These are phyloP conservation scores for Diaporthe longicolla DNA, from an alignment of 2,329 filamentous ascomycete species.

Conservation along the genomic window DNA sequence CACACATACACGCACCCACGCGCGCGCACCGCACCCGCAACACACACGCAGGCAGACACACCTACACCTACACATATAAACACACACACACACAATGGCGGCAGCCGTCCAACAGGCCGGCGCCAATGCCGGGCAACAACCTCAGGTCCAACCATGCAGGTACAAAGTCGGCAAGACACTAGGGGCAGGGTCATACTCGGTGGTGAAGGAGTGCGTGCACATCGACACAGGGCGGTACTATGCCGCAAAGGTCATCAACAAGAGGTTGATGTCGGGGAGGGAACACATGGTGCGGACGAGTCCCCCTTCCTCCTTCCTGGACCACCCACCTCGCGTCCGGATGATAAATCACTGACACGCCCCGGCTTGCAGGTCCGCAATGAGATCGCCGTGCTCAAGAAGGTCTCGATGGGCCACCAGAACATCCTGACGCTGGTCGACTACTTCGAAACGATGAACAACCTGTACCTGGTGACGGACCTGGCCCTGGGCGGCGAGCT, in stretches of 20 bases:
- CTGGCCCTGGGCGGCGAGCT: conserved; percentile 96
- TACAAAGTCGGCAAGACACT: conserved; percentile 99
- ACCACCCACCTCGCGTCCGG: neutral
- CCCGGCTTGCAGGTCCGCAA: conserved; percentile 81
- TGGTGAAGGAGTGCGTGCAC: conserved; percentile 98
- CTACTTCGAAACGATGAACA: conserved; percentile 99
- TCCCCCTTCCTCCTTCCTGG: conserved; percentile 35
- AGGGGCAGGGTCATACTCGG: conserved; percentile 96
- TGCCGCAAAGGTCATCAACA: conserved; percentile 99
- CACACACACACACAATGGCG: conserved; percentile 40
- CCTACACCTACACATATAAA: neutral
- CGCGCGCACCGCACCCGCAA: neutral
- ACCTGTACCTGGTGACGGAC: conserved; percentile 97
- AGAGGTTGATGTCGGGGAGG: conserved; percentile 94
- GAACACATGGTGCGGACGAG: conserved; percentile 88
- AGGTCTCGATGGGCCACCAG: conserved; percentile 98
- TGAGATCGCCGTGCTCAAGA: conserved; percentile 97
- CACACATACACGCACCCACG: neutral
- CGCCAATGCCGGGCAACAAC: conserved; percentile 51
- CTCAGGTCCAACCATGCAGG: conserved; percentile 91
- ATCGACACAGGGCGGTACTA: conserved; percentile 98
- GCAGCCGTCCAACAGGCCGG: conserved; percentile 42
- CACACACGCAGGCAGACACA: neutral
- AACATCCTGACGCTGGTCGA: conserved; percentile 98
- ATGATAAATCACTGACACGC: conserved; percentile 19